phyloP scores from a whole-genome alignment of 140 eudicot species.

The Anethum foeniculum region DNA sequence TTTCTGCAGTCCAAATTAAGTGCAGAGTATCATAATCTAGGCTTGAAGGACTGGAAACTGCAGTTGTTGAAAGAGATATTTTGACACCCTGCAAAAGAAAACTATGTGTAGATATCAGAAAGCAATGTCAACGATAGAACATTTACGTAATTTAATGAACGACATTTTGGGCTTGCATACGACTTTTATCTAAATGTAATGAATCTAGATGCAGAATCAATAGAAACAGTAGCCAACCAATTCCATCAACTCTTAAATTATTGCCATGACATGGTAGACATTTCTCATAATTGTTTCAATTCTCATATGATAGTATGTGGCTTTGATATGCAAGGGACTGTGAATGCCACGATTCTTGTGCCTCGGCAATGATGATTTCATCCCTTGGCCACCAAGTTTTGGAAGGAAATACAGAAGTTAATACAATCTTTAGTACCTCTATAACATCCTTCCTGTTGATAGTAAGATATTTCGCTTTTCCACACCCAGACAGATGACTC shows the following conservation, averaged over 20 bases:
- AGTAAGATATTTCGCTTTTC: constrained; percentile 49
- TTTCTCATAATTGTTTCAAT: neutral
- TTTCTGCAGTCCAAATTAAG: constrained; percentile 69
- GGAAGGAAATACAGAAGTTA: neutral
- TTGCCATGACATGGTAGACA: neutral
- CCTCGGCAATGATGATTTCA: neutral
- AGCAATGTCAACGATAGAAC: neutral
- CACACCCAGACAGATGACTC: constrained; percentile 53
- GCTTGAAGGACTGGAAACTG: constrained; percentile 34
- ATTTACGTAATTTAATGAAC: neutral
- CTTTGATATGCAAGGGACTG: neutral
- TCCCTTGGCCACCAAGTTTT: neutral
- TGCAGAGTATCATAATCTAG: constrained; percentile 60
- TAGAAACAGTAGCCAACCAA: neutral
- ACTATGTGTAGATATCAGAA: constrained; percentile 6
- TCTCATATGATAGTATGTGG: neutral
- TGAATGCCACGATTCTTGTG: neutral
- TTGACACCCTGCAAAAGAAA: constrained; percentile 66
- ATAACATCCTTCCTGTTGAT: constrained; percentile 40
- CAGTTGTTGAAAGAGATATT: constrained; percentile 54
- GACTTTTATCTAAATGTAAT: neutral
- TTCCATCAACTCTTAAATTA: neutral
- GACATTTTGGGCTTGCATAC: neutral
- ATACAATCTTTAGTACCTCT: constrained; percentile 38
- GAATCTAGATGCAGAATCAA: neutral